A percentile compares a stretch with the other conserved stretches of the same genome.
These are phyloP conservation scores for Populus hybrid DNA, from an alignment of 441 rosid genomes.

Conservation along the genomic window DNA sequence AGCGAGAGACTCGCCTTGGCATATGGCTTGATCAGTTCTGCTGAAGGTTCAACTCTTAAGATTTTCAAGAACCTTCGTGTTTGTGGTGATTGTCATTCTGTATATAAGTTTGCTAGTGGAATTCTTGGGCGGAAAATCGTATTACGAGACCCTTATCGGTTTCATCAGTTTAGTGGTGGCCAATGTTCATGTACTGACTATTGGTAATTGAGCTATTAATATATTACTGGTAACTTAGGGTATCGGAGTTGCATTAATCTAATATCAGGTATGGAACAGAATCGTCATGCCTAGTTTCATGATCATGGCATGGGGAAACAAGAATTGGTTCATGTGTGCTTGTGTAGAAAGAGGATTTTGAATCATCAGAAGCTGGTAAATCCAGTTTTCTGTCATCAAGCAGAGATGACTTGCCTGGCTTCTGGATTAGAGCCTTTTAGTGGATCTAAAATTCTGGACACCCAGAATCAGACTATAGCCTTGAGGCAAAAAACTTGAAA, in stretches of 20 bases:
- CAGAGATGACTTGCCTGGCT: background rate
- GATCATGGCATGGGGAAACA: background rate
- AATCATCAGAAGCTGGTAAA: background rate
- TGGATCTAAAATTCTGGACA: too few relatives aligned
- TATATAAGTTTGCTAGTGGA: conserved; percentile 63
- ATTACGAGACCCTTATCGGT: conserved; percentile 66
- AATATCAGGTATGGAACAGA: background rate
- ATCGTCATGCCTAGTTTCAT: background rate
- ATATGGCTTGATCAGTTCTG: conserved; percentile 58
- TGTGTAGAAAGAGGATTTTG: background rate
- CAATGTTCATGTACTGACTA: conserved; percentile 71
- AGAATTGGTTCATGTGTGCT: background rate
- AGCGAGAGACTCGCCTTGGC: conserved; percentile 89
- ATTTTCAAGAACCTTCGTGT: conserved; percentile 86
- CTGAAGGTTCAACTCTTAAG: conserved; percentile 51
- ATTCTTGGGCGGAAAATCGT: conserved; percentile 43
- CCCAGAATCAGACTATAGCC: too few relatives aligned
- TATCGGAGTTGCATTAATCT: background rate
- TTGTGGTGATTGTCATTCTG: conserved; percentile 76
- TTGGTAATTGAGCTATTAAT: conserved; percentile 44
- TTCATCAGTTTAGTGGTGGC: conserved; percentile 73
- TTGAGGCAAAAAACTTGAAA: too few relatives aligned
- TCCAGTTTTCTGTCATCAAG: background rate
- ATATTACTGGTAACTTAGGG: background rate
- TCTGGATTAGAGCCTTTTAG: background rate